These are phyloP conservation scores for Apiotrichum mycotoxinovorans DNA, from an alignment of 1,284 basidiomycete species.

Conservation along the genomic window DNA sequence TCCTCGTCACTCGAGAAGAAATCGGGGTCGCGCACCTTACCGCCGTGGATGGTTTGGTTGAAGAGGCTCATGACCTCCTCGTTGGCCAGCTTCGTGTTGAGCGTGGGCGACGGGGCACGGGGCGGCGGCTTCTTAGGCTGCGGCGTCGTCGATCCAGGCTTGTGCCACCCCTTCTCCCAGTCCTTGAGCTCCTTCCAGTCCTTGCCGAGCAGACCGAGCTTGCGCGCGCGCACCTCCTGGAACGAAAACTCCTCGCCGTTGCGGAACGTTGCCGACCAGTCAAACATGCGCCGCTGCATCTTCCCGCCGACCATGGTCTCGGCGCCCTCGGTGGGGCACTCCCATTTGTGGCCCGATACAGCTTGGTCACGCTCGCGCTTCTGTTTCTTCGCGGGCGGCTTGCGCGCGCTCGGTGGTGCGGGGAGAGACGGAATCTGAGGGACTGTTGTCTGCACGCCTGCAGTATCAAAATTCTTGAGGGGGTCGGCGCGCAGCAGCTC, in stretches of 20 bases:
- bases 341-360: slow-evolving; percentile 29
- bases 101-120: slow-evolving; percentile 63
- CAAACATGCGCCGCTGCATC: slow-evolving; percentile 47
- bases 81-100: slow-evolving; percentile 84
- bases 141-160: slow-evolving; percentile 42
- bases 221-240: slow-evolving; percentile 49
- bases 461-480: slow-evolving; percentile 54
- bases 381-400: slow-evolving; percentile 15
- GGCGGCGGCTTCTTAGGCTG: slow-evolving; percentile 23
- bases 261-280: slow-evolving; percentile 48
- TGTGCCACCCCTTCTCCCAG: slow-evolving; percentile 48
- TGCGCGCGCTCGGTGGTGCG: slow-evolving; percentile 33
- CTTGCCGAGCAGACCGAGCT: slow-evolving; percentile 43
- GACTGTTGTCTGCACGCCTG: slow-evolving; percentile 25
- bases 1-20: slow-evolving; percentile 32
- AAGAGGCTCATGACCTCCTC: slow-evolving; percentile 93
- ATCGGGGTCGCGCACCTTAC: slow-evolving; percentile 47
- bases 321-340: slow-evolving; percentile 43
- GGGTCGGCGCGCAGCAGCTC: slow-evolving; percentile 58
- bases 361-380: slow-evolving; percentile 16
- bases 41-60: slow-evolving; percentile 63
- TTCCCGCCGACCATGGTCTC: slow-evolving; percentile 42
- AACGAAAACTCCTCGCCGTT: slow-evolving; percentile 50
- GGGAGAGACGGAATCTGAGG: slow-evolving; percentile 28
- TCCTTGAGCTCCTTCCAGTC: slow-evolving; percentile 41